Evolutionary conservation across 2,329 filamentous ascomycete species (phyloP), one percentile per base, ranked within the genome.

Genomic region (Microsporum ferrugineum): DNA sequence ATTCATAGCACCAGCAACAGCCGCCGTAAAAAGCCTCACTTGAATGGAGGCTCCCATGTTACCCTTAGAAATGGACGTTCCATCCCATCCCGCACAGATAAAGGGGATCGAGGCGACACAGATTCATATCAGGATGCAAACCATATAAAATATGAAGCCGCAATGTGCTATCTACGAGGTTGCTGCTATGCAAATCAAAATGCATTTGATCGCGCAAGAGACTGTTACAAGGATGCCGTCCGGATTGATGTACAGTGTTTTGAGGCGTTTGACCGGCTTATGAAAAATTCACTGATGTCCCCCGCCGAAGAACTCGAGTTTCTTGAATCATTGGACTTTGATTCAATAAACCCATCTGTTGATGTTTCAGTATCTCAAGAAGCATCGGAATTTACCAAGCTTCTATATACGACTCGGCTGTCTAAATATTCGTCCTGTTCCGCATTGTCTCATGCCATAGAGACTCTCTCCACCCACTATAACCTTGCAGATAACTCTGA

Each of bases 161-260:
- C 88, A 70, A 99, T 99, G 91, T 99, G 94, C 77, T 96, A 95
- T 72, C 78, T 99, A 59, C 82, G 94, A 29, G 94, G 94, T 3
- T 82, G 96, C 57, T 97, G 95, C 79, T 96, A 91, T 72, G 91
- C 94, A 5, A 96, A 96, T 75, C 89, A 96, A 73, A 99, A 97
- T 73, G 89, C 92, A 31, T 97, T 97, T 69, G 94, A 99, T 72
- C 86, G 91, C 38, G 94, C 94, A 59, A 96, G 96, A 73, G 91
- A 97, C 69, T 97, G 94, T 77, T 99, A 97, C 80, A 97, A 96
- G 77, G 90, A 95, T 69, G 94, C 94, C 1, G 91, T 97, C 53
- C 85, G 89, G 64, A 96, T 99, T 70, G 94, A 99, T 71, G 91
- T 97, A 2, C 91, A 96, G 73, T 99, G 94, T 75, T 97, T 96